A percentile compares a stretch with the other conserved stretches of the same genome.
These are phyloP conservation scores for Capronia epimyces DNA, from an alignment of 2,329 filamentous ascomycete genomes.

Conservation along the genomic window DNA sequence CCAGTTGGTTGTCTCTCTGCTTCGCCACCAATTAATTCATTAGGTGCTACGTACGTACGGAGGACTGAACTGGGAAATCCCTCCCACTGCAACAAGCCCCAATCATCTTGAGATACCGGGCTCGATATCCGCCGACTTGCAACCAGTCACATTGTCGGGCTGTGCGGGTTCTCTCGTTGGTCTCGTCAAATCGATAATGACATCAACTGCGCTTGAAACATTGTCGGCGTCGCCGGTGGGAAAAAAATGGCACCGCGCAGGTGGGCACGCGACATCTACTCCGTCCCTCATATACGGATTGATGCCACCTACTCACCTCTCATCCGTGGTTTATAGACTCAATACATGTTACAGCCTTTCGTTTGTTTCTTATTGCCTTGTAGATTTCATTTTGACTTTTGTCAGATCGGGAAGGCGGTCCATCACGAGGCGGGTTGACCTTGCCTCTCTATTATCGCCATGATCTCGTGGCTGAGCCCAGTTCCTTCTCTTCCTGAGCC, in stretches of 20 bases:
- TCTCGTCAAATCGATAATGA: no score
- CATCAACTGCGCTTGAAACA: slow-evolving; percentile 7
- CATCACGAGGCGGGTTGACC: not conserved
- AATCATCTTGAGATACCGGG: no score
- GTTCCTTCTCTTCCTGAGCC: slow-evolving; percentile 69
- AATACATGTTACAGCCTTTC: not conserved
- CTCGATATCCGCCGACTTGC: not conserved
- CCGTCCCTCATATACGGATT: slow-evolving; percentile 2
- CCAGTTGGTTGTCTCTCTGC: no score
- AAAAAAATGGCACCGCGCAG: slow-evolving; percentile 11
- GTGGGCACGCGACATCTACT: slow-evolving; percentile 19
- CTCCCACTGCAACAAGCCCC: no score
- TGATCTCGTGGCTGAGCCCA: slow-evolving; percentile 39
- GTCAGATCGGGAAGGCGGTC: not conserved
- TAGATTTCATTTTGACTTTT: no score
- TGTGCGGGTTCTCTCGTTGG: no score
- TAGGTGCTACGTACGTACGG: no score
- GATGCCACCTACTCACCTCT: no score
- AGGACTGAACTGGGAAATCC: no score
- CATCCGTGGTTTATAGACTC: no score
- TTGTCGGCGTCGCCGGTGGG: not conserved
- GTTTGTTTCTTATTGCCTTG: not conserved
- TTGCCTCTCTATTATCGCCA: slow-evolving; percentile 7
- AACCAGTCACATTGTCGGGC: not conserved
- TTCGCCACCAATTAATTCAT: no score